Base-by-base conservation (phyloP, 1,284 basidiomycete genomes). In the Volvariella surrecta region DNA sequence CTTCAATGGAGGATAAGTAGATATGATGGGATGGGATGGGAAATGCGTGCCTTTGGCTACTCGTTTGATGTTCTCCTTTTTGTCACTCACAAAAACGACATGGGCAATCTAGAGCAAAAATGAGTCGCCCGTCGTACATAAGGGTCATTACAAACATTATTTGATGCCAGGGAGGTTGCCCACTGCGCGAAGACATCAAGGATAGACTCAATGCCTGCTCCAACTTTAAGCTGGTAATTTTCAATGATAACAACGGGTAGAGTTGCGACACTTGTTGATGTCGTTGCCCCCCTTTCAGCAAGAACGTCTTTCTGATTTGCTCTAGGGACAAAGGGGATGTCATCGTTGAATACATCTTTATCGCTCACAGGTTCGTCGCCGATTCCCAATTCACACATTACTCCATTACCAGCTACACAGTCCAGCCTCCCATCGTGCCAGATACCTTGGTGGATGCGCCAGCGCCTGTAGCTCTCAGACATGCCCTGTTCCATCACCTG, bases 21-120 rank as follows among this genome's bases (percentile, higher is more conserved):
- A n/a, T n/a, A n/a, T n/a, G n/a, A n/a, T n/a, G n/a, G n/a, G n/a
- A n/a, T n/a, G n/a, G n/a, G n/a, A n/a, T n/a, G n/a, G n/a, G n/a
- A n/a, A n/a, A n/a, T n/a, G n/a, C n/a, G n/a, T 51, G 84, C 86
- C 82, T 71, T 84, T 86, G 0, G 89, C 81, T 7, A 98, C 66
- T 18, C 78, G 73, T 60, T 94, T 97, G 1, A 80, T 74, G 43
- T 92, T 87, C 51, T 93, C 90, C 18, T 87, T 78, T 52, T 93
- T 93, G 58, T 98, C 91, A 52, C 88, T 89, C 28, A 94, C 71
- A 37, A 98, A 82, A 39, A 99, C 71, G 32, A 97, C 92, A 60
- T 99, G 95, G 0, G 95, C 95, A 44, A 91, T 70, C 79, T 68
- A 44, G 11, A 31, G 10, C 15, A 31, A 19, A 16, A 43, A 32